Percentiles rank a stretch among this genome's conserved stretches.
Conservation (phyloP, 495 filamentous ascomycete species). For the Podospora pseudoanserina region DNA sequence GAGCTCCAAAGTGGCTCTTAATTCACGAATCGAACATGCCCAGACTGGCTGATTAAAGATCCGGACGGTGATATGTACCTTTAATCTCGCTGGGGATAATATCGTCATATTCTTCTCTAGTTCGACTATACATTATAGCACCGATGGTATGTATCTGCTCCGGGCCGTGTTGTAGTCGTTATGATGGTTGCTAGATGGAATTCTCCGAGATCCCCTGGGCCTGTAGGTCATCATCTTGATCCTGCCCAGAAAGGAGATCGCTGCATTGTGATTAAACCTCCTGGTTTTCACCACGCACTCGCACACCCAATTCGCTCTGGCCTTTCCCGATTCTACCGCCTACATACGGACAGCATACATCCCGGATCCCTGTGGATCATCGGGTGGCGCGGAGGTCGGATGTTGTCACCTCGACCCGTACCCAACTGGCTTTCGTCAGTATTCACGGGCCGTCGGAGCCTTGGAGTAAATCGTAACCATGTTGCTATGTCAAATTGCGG, state of each 20-base stretch:
- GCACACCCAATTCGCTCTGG: not conserved
- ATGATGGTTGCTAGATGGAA: not conserved
- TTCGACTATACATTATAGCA: not conserved
- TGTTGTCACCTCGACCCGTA: not conserved
- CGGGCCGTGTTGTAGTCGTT: not conserved
- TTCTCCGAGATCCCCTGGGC: not conserved
- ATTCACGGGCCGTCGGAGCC: not conserved
- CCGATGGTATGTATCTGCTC: not conserved
- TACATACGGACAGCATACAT: constrained; percentile 12
- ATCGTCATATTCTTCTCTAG: not conserved
- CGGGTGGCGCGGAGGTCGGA: constrained; percentile 10
- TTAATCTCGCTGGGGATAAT: not conserved
- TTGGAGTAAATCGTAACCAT: too few relatives aligned
- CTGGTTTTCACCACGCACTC: not conserved
- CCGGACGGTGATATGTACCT: too few relatives aligned
- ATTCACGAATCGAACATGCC: not conserved
- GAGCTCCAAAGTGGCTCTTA: not conserved
- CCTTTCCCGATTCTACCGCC: constrained; percentile 12
- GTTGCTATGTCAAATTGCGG: too few relatives aligned
- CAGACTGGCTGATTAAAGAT: too few relatives aligned
- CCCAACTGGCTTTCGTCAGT: not conserved
- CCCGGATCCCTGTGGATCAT: constrained; percentile 5
- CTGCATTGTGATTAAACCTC: constrained; percentile 5
- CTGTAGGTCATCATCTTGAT: not conserved
- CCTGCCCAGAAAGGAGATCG: not conserved